These are phyloP conservation scores for Tolypocladium paradoxum DNA, from an alignment of 2,329 filamentous ascomycete genomes.

Conservation along the genomic window DNA sequence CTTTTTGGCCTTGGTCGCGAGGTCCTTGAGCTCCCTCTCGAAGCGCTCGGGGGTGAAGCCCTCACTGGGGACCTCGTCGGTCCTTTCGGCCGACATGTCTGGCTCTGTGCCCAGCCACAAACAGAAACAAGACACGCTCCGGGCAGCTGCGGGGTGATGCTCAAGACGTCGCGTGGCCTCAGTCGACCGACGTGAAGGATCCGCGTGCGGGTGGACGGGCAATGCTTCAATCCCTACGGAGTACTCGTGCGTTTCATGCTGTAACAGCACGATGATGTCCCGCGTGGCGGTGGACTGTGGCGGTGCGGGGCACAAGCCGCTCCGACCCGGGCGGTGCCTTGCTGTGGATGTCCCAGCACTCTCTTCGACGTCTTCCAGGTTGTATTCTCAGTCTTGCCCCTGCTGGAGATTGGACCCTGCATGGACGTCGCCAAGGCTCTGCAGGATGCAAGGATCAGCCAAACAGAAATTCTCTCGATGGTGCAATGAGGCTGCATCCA, in stretches of 20 bases:
- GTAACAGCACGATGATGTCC: background rate
- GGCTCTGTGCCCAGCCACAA: background rate
- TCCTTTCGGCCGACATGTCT: background rate
- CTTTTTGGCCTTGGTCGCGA: constrained; percentile 32
- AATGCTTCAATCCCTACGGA: background rate
- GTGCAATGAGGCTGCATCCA: background rate
- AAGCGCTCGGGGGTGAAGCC: constrained; percentile 40
- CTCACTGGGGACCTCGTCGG: constrained; percentile 9
- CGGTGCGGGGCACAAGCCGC: background rate
- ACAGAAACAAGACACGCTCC: background rate
- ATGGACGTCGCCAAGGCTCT: background rate
- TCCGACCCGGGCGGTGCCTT: no score
- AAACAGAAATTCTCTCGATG: background rate
- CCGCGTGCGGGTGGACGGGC: background rate
- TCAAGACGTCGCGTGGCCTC: background rate
- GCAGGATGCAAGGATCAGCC: background rate
- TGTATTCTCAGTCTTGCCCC: no score
- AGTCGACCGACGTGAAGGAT: background rate
- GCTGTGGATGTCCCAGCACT: no score
- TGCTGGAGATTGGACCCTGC: no score
- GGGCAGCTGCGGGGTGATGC: background rate
- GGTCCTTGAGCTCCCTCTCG: constrained; percentile 40
- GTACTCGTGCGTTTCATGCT: background rate
- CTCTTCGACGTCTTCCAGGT: no score
- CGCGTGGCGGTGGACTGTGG: background rate